These are phyloP conservation scores for Ogataea zsoltii DNA, from an alignment of 805 yeast genomes.

Conservation along the genomic window DNA sequence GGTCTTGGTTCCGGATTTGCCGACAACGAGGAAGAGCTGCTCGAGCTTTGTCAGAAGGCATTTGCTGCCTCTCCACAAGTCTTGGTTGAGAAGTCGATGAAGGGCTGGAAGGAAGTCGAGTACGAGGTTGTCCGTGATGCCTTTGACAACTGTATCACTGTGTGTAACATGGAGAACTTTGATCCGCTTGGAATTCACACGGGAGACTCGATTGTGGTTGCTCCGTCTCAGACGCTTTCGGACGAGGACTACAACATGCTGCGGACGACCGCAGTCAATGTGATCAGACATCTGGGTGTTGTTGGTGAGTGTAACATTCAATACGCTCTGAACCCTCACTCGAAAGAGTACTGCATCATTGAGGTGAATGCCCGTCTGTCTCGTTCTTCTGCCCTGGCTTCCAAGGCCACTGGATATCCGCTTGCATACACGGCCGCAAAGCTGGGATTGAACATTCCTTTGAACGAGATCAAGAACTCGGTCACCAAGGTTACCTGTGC, in stretches of 20 bases:
- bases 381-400: conserved; percentile 97
- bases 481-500: conserved; percentile 94
- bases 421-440: conserved; percentile 98
- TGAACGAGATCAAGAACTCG: conserved; percentile 87
- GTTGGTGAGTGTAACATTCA: conserved; percentile 99
- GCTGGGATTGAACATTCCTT: conserved; percentile 87
- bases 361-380: conserved; percentile 98
- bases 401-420: conserved; percentile 98
- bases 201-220: conserved; percentile 98
- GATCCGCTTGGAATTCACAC: conserved; percentile 99
- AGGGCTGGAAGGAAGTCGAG: conserved; percentile 99
- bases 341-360: conserved; percentile 93
- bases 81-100: conserved; percentile 92
- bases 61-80: conserved; percentile 97
- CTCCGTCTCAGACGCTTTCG: conserved; percentile 95
- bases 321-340: conserved; percentile 90
- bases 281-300: conserved; percentile 95
- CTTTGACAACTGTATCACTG: conserved; percentile 96
- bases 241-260: conserved; percentile 98
- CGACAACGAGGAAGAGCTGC: conserved; percentile 77
- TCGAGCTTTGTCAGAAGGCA: conserved; percentile 83
- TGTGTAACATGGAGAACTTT: conserved; percentile 98
- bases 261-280: conserved; percentile 96
- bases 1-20: conserved; percentile 99
- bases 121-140: conserved; percentile 99